A percentile compares a stretch with the other conserved stretches of the same genome.
Evolutionary conservation across 306 rosid species (phyloP).

Genomic region (Malus sieversii): DNA sequence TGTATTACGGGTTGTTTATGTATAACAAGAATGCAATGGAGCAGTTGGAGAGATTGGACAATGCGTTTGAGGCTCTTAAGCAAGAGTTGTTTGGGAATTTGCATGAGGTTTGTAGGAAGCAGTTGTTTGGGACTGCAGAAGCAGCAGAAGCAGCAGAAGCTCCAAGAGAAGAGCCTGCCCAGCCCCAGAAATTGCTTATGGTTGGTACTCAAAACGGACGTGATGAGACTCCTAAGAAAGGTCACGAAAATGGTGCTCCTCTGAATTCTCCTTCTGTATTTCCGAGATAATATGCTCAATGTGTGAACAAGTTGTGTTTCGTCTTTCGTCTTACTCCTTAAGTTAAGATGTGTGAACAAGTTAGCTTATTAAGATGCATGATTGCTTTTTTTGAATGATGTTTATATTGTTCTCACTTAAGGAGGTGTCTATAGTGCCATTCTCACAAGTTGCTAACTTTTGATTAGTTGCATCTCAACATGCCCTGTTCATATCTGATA

Average conservation of each 20-base stretch:
- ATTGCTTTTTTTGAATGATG: neutral
- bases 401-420: neutral
- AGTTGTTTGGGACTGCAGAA: neutral
- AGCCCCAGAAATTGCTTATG: neutral
- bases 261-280: neutral
- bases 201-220: neutral
- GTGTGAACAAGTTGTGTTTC: neutral
- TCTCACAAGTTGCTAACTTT: no score
- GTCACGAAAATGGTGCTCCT: neutral
- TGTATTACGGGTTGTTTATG: constrained; percentile 16
- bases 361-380: neutral
- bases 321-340: no score
- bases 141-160: neutral
- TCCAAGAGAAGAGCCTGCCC: neutral
- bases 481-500: neutral
- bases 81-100: constrained; percentile 6
- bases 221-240: neutral
- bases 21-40: constrained; percentile 18
- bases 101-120: constrained; percentile 6
- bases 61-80: constrained; percentile 15
- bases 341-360: no score
- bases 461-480: no score
- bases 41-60: constrained; percentile 15
- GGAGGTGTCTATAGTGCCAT: no score
- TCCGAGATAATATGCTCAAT: neutral